Conservation (phyloP, 2,329 filamentous ascomycete genomes). For the Botryotinia convoluta region DNA sequence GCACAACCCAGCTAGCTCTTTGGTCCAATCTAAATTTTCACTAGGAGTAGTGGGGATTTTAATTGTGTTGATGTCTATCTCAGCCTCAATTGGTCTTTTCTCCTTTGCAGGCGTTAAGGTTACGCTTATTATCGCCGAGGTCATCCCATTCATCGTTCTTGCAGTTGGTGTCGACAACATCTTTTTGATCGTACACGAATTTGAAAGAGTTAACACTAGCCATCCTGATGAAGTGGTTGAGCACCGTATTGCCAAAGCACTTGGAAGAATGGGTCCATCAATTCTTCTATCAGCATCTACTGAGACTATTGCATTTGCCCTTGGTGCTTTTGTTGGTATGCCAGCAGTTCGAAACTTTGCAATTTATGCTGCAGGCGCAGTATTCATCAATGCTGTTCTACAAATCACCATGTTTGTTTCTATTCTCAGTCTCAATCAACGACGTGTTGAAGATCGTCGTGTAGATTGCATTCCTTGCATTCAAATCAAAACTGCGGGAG, state of each 20-base stretch:
- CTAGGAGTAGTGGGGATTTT: conserved; percentile 91
- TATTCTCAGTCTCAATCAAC: conserved; percentile 86
- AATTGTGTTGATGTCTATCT: conserved; percentile 97
- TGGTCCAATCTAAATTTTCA: conserved; percentile 96
- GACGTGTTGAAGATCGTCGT: conserved; percentile 80
- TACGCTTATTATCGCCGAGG: conserved; percentile 95
- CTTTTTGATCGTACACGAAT: conserved; percentile 97
- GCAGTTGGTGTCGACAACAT: conserved; percentile 99
- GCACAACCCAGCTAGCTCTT: conserved; percentile 74
- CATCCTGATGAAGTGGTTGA: conserved; percentile 87
- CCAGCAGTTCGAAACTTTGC: conserved; percentile 97
- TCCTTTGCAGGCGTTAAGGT: conserved; percentile 90
- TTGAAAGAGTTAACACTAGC: conserved; percentile 89
- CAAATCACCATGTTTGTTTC: conserved; percentile 98
- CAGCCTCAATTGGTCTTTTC: conserved; percentile 90
- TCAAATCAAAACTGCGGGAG: conserved; percentile 70
- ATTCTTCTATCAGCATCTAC: conserved; percentile 94
- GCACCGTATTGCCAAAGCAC: conserved; percentile 77
- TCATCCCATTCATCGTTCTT: conserved; percentile 95
- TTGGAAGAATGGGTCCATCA: conserved; percentile 96
- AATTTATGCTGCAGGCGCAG: conserved; percentile 90
- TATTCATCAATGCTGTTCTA: conserved; percentile 94
- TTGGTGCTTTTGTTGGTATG: conserved; percentile 95
- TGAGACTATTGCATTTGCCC: conserved; percentile 87
- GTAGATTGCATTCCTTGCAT: conserved; percentile 92